Conservation (phyloP, 441 rosid species). For the Arabidopsis hybrid region DNA sequence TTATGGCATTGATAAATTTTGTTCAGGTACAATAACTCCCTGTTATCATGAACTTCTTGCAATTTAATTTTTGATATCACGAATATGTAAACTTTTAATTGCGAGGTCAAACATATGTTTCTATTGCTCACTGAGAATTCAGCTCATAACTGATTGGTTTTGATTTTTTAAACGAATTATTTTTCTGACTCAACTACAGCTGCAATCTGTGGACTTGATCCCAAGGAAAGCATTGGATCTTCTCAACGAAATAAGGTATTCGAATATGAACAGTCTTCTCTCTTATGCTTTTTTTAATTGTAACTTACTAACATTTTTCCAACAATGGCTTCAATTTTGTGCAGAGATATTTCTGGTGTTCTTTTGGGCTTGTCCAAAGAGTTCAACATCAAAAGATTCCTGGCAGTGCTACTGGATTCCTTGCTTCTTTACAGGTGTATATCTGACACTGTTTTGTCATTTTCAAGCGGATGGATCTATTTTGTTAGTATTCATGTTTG, state of each 20-base stretch:
- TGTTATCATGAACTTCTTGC: constrained; percentile 20
- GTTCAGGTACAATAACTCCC: constrained; percentile 72
- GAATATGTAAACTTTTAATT: constrained; percentile 5
- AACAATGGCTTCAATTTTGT: constrained; percentile 39
- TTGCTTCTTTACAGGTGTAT: constrained; percentile 74
- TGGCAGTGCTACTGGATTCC: constrained; percentile 69
- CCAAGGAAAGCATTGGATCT: constrained; percentile 81
- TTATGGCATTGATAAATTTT: constrained; percentile 78
- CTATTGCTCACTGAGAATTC: constrained; percentile 2
- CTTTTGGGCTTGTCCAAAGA: constrained; percentile 75
- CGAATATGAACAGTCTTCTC: constrained; percentile 7
- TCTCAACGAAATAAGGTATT: constrained; percentile 76
- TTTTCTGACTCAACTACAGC: constrained; percentile 54
- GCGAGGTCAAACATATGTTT: constrained; percentile 24
- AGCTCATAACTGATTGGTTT: constrained; percentile 19
- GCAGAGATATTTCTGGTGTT: constrained; percentile 72
- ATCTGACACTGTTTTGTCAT: constrained; percentile 31
- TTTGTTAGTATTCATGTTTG: constrained; percentile 31
- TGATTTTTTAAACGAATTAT: constrained; percentile 36
- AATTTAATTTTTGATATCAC: background rate
- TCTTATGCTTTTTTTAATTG: constrained; percentile 13
- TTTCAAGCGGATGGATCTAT: constrained; percentile 19
- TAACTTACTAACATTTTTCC: constrained; percentile 15
- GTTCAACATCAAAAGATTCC: constrained; percentile 81
- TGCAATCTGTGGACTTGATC: constrained; percentile 66